Evolutionary conservation across 495 filamentous ascomycete genomes (phyloP).

Genomic region (Hypoxylon perforatum): DNA sequence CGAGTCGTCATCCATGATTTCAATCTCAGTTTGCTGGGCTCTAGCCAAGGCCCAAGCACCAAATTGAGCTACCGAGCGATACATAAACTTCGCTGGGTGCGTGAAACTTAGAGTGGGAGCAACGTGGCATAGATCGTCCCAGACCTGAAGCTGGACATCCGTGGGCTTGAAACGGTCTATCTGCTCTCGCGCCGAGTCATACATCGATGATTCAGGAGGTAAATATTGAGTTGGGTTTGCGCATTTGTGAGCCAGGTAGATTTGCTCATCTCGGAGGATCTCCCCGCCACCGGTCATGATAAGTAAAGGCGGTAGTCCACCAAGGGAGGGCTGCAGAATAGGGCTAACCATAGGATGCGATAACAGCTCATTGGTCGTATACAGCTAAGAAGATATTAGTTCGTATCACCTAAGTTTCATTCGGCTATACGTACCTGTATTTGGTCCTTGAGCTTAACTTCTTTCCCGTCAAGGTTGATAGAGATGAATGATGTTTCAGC

Average conservation of each 20-base stretch:
- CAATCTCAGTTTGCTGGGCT: conserved; percentile 81
- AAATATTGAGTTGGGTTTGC: conserved; percentile 81
- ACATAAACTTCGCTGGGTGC: conserved; percentile 94
- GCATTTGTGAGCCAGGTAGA: conserved; percentile 94
- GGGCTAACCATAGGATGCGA: conserved; percentile 92
- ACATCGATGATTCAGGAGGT: conserved; percentile 71
- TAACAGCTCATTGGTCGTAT: conserved; percentile 87
- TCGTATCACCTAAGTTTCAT: neutral
- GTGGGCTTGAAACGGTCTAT: conserved; percentile 79
- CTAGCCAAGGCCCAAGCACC: conserved; percentile 88
- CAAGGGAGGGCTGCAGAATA: conserved; percentile 83
- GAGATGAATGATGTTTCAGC: conserved; percentile 62
- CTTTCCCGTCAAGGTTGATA: conserved; percentile 74
- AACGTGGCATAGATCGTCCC: conserved; percentile 94
- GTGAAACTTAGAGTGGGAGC: conserved; percentile 92
- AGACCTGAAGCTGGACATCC: conserved; percentile 94
- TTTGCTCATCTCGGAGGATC: conserved; percentile 89
- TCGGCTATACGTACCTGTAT: conserved; percentile 68
- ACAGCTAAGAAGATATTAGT: conserved; percentile 66
- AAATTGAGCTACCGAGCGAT: conserved; percentile 87
- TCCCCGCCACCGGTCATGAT: conserved; percentile 90
- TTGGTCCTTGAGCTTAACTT: conserved; percentile 84
- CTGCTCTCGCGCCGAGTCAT: conserved; percentile 69
- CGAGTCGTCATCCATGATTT: conserved; percentile 81
- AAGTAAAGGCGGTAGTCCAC: conserved; percentile 86